phyloP scores from a whole-genome alignment of 176 grass and related monocot species.

The Microstegium vimineum region DNA sequence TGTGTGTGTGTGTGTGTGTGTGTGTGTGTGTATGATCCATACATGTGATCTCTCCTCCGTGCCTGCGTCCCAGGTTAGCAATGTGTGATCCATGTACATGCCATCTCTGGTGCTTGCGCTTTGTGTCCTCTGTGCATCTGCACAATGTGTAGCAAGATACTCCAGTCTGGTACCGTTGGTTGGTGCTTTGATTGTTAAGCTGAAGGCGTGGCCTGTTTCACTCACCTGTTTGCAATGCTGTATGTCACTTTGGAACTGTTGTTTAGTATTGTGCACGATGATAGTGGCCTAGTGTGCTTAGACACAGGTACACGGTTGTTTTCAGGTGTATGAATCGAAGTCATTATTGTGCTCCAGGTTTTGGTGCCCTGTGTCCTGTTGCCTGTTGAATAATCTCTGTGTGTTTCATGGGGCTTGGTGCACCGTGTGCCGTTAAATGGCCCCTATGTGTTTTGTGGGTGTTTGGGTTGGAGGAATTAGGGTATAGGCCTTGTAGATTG shows the following conservation, averaged over 20 bases:
- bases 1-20: too few relatives aligned
- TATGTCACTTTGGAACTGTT: background rate
- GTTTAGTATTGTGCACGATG: background rate
- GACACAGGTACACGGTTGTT: background rate
- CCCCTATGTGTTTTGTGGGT: background rate
- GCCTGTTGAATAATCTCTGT: background rate
- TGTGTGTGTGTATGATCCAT: background rate
- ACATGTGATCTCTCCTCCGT: background rate
- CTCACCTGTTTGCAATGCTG: background rate
- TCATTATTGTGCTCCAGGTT: background rate
- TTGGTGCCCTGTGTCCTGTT: background rate
- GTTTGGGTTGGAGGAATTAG: background rate
- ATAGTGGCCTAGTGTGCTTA: background rate
- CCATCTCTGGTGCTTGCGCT: background rate
- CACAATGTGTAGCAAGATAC: background rate
- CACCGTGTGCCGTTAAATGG: background rate
- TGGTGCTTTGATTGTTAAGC: background rate
- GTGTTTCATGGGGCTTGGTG: too few relatives aligned
- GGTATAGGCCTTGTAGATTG: background rate
- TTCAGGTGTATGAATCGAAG: background rate
- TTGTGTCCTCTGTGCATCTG: background rate
- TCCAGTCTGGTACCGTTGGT: background rate
- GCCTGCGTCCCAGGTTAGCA: background rate
- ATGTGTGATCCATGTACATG: background rate
- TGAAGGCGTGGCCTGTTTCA: background rate